phyloP scores from a whole-genome alignment of 345 rosid species.

The Alliaria petiolata region DNA sequence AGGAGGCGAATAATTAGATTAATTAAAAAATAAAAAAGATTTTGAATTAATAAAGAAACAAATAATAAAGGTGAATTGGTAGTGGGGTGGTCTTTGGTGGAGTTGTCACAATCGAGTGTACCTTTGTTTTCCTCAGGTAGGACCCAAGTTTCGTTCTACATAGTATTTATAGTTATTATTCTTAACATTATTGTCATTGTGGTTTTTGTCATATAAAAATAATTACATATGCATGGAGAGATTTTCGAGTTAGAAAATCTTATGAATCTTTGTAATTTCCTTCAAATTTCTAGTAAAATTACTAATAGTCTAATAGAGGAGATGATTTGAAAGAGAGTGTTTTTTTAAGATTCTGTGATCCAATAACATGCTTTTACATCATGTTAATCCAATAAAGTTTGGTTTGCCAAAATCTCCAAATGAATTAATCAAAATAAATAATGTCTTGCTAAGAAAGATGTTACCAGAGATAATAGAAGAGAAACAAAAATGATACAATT shows the following conservation, averaged over 20 bases:
- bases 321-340: neutral
- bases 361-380: neutral
- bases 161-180: slow-evolving; percentile 4
- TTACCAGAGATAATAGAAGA: neutral
- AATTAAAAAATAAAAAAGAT: slow-evolving; percentile 15
- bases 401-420: too few relatives aligned
- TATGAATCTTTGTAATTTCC: too few relatives aligned
- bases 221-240: slow-evolving; percentile 3
- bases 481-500: neutral
- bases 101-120: slow-evolving; percentile 41
- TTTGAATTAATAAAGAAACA: slow-evolving; percentile 19
- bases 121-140: slow-evolving; percentile 31
- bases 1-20: slow-evolving; percentile 16
- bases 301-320: neutral
- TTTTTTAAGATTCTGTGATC: neutral
- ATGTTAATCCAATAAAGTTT: too few relatives aligned
- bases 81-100: slow-evolving; percentile 42
- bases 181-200: slow-evolving; percentile 15
- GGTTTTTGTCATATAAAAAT: slow-evolving; percentile 3
- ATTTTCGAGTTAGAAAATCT: neutral
- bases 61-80: slow-evolving; percentile 32
- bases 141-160: slow-evolving; percentile 22
- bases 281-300: neutral
- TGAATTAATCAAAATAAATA: neutral
- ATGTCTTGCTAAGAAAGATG: neutral